These are phyloP conservation scores for Amorphotheca resinae DNA, from an alignment of 495 filamentous ascomycete genomes.

Conservation along the genomic window DNA sequence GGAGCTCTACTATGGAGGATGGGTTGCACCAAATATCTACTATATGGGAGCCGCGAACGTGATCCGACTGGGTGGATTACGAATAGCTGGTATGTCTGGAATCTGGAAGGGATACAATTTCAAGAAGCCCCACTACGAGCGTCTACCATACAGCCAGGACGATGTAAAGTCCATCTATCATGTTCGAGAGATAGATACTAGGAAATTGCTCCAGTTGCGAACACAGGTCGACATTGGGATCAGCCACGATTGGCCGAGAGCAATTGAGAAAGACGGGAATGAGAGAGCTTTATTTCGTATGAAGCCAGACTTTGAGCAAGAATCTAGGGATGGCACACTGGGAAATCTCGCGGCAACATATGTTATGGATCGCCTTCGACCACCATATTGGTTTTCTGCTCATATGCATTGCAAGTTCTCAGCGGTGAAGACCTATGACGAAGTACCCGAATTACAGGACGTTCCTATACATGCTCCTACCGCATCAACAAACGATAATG, in stretches of 20 bases:
- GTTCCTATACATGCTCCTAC: background rate
- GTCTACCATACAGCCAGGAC: constrained; percentile 65
- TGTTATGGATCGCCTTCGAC: constrained; percentile 68
- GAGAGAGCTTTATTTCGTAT: constrained; percentile 43
- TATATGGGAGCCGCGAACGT: constrained; percentile 89
- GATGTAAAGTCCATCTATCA: constrained; percentile 77
- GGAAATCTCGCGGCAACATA: constrained; percentile 67
- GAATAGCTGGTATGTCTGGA: constrained; percentile 83
- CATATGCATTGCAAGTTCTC: constrained; percentile 82
- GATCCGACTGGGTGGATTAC: constrained; percentile 63
- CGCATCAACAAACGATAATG: background rate
- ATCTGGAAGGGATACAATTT: constrained; percentile 90
- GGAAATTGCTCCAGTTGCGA: constrained; percentile 74
- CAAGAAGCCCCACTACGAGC: constrained; percentile 64
- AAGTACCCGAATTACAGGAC: constrained; percentile 11
- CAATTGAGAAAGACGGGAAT: constrained; percentile 65
- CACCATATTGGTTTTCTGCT: constrained; percentile 85
- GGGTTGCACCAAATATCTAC: constrained; percentile 95
- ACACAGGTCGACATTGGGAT: constrained; percentile 80
- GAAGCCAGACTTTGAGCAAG: constrained; percentile 61
- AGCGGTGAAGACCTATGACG: constrained; percentile 54
- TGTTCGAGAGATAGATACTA: constrained; percentile 75
- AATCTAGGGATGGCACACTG: constrained; percentile 58
- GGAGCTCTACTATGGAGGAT: constrained; percentile 92
- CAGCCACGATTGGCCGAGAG: constrained; percentile 90